Evolutionary conservation across 2,329 filamentous ascomycete species (phyloP).

Genomic region (Neospermospora avenae): DNA sequence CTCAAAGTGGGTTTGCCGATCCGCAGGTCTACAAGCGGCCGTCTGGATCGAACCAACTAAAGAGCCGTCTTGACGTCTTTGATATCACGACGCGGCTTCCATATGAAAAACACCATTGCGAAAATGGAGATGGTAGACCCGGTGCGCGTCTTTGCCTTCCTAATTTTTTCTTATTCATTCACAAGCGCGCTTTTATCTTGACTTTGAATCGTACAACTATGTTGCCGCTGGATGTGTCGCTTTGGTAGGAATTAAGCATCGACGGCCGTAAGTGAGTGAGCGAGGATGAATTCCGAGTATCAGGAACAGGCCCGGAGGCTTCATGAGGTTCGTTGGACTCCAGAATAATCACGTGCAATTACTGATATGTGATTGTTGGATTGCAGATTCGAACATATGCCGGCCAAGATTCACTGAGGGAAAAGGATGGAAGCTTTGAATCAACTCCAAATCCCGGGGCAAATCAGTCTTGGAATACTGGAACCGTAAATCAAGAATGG

Average conservation of each 20-base stretch:
- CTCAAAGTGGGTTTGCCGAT: background rate
- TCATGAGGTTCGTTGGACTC: background rate
- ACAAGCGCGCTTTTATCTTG: background rate
- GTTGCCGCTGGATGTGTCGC: background rate
- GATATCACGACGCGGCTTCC: background rate
- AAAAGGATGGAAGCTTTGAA: background rate
- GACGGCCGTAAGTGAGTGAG: background rate
- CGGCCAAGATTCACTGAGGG: conserved; percentile 1
- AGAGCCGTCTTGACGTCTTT: background rate
- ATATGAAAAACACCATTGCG: no score
- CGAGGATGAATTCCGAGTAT: conserved; percentile 1
- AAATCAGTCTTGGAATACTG: background rate
- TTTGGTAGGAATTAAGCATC: background rate
- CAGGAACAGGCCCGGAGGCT: conserved; percentile 3
- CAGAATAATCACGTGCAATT: background rate
- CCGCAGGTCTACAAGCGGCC: background rate
- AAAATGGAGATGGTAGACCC: no score
- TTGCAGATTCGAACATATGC: background rate
- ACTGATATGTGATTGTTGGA: background rate
- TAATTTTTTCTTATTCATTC: background rate
- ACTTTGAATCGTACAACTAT: background rate
- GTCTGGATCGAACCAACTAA: conserved; percentile 2
- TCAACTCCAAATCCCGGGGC: background rate
- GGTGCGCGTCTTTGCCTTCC: no score
- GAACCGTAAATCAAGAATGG: conserved; percentile 1